Evolutionary conservation across 441 rosid species (phyloP), one percentile per base, ranked within the genome.

Genomic region (Theobroma grandiflorum): DNA sequence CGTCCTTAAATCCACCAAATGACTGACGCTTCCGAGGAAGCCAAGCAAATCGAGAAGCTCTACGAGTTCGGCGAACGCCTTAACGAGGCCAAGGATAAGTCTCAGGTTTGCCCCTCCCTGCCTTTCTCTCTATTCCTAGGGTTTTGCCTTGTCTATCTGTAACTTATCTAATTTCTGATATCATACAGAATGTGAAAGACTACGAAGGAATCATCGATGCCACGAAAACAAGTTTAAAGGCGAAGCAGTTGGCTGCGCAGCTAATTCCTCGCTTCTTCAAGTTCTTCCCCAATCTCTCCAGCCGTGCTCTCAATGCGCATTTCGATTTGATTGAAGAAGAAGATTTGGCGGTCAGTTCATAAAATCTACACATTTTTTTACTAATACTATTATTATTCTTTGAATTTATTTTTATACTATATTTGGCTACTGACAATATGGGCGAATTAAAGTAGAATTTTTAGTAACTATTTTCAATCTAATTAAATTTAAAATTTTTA

Each of bases 221-320:
- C 12, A 82, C 99, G 0, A 94, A 92, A 76, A 90, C 95, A 55
- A 95, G 94, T 73, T 76, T 88, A 62, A 95, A 95, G 90, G 90
- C 98, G 1, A 97, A 94, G 84, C 99, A 97, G 80, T 89, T 97
- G 87, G 98, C 97, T 0, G 98, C 99, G 22, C 99, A 95, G 95
- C 92, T 97, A n/a, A 97, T 97, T 78, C 99, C 99, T 15, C 90
- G 99, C 77, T 97, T 92, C 90, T 95, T 95, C 89, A 95, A 94
- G 90, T 97, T 90, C 89, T 97, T 97, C 85, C 99, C 99, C 43
- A 85, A 84, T 82, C 91, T 95, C 35, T 85, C 92, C 49, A 83
- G 76, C 58, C 89, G 86, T 16, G 99, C 99, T 1, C 86, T 95
- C 1, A 84, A 97, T 78, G 90, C 95, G 3, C 99, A 90, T 87